Base-by-base conservation (phyloP, 2,329 filamentous ascomycete genomes). In the Trichoderma asperellum region DNA sequence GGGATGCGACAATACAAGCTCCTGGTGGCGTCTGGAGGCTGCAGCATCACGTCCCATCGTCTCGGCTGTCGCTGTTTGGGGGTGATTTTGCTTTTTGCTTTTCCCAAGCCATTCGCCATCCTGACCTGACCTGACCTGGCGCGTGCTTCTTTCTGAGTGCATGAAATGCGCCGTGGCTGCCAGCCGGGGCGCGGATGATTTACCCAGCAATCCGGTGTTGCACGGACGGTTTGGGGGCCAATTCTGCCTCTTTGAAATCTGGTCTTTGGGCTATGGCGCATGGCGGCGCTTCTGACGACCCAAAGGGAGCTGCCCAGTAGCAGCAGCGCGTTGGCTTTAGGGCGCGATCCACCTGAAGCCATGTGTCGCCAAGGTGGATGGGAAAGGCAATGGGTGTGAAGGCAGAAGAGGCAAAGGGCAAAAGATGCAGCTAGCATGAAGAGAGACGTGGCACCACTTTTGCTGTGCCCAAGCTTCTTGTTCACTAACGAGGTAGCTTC, bases 361-460 rank as follows among this genome's bases (percentile, higher is more conserved):
- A 69, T 69, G 68, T 69, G 68, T 49, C 53, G 68, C 59, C 68
- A 69, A 64, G 60, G 52, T 59, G 60, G 68, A 49, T 49, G 59
- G 37, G 37, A 64, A 49, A 59, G n/a, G n/a, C 55, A 16, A 53
- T 35, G 57, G 56, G 56, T 49, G 58, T 53, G 43, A 59, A 56
- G 47, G n/a, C 40, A 61, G 65, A n/a, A 35, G 27, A 68, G 29
- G 24, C 24, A 24, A 24, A 24, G 66, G n/a, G 21, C 21, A 40
- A 32, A 34, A 37, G 47, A 32, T 32, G 37, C 21, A 29, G 24
- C 52, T n/a, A 29, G 29, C 10, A n/a, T 12, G 29, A n/a, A 34
- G 11, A 61, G n/a, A 34, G 11, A 49, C 32, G n/a, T 56, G 43
- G 65, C 57, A 55, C 65, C 47, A 47, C 57, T 29, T 18, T 59